A percentile compares a stretch with the other conserved stretches of the same genome.
These are phyloP conservation scores for Podospora appendiculata DNA, from an alignment of 495 filamentous ascomycete species.

Conservation along the genomic window DNA sequence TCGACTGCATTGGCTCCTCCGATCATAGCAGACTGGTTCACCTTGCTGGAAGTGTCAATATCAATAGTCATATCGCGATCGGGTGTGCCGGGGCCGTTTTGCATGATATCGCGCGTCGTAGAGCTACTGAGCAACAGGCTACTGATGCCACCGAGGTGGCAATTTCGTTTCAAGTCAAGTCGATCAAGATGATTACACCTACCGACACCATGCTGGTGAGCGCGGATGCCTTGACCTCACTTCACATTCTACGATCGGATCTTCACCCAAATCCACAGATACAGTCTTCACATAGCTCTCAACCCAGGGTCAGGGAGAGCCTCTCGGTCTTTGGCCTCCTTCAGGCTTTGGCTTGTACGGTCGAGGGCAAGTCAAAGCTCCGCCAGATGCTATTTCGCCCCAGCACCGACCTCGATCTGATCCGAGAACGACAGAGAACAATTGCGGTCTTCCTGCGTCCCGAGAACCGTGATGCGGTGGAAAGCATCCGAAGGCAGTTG, in stretches of 20 bases:
- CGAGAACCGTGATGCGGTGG: slow-evolving; percentile 53
- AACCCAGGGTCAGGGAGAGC: slow-evolving; percentile 72
- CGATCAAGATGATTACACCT: slow-evolving; percentile 71
- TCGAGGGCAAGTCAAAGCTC: slow-evolving; percentile 70
- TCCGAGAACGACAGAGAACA: slow-evolving; percentile 66
- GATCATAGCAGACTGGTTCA: slow-evolving; percentile 62
- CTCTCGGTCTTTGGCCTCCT: slow-evolving; percentile 87
- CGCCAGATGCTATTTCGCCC: slow-evolving; percentile 82
- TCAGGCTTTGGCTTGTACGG: slow-evolving; percentile 66
- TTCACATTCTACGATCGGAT: slow-evolving; percentile 83
- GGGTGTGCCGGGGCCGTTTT: slow-evolving; percentile 85
- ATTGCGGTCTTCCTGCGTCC: slow-evolving; percentile 61
- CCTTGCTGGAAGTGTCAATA: slow-evolving; percentile 65
- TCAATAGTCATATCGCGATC: slow-evolving; percentile 56
- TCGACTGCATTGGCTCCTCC: slow-evolving; percentile 40
- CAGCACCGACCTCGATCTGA: slow-evolving; percentile 56
- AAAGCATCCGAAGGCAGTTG: slow-evolving; percentile 54
- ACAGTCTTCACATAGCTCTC: slow-evolving; percentile 61
- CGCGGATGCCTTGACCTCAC: slow-evolving; percentile 66
- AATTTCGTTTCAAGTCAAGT: slow-evolving; percentile 49
- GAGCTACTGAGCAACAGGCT: slow-evolving; percentile 50
- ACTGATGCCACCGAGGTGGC: slow-evolving; percentile 38
- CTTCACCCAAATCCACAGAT: slow-evolving; percentile 78
- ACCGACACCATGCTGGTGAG: slow-evolving; percentile 79
- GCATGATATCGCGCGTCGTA: slow-evolving; percentile 66